phyloP scores from a whole-genome alignment of 2,329 filamentous ascomycete species.

The Colletotrichum tanaceti region DNA sequence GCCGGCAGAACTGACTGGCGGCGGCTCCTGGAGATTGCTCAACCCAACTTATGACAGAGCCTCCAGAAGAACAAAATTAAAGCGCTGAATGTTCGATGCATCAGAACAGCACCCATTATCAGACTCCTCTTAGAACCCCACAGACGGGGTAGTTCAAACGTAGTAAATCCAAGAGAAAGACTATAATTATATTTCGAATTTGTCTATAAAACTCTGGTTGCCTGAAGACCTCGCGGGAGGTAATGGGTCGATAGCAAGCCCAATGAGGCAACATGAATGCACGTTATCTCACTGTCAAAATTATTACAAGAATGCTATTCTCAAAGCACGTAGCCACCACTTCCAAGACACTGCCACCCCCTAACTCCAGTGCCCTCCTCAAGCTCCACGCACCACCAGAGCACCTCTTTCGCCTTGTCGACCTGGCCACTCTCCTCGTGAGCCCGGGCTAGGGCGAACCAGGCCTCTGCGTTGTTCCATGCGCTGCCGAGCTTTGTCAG shows the following conservation, averaged over 20 bases:
- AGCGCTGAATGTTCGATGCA: too few relatives aligned
- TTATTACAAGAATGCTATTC: constrained; percentile 4
- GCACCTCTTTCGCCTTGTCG: constrained; percentile 88
- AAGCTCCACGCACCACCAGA: constrained; percentile 98
- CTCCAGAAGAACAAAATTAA: neutral
- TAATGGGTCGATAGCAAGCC: neutral
- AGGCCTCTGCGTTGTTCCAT: constrained; percentile 94
- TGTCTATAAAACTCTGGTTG: constrained; percentile 10
- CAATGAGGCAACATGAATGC: neutral
- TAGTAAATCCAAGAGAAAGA: neutral
- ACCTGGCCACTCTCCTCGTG: constrained; percentile 88
- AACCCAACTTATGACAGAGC: neutral
- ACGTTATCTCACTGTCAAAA: neutral
- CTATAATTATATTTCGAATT: neutral
- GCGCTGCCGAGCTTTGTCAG: constrained; percentile 87
- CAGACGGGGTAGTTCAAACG: too few relatives aligned
- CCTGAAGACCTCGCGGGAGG: neutral
- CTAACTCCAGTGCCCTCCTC: constrained; percentile 87
- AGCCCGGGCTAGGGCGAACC: constrained; percentile 87
- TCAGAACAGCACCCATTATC: too few relatives aligned
- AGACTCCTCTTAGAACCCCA: too few relatives aligned
- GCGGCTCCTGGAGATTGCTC: too few relatives aligned
- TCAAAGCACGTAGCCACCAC: constrained; percentile 73
- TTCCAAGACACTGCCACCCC: constrained; percentile 78
- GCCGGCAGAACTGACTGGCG: too few relatives aligned